Evolutionary conservation across 2,329 filamentous ascomycete genomes (phyloP).

Genomic region (Aspergillus cejpii): DNA sequence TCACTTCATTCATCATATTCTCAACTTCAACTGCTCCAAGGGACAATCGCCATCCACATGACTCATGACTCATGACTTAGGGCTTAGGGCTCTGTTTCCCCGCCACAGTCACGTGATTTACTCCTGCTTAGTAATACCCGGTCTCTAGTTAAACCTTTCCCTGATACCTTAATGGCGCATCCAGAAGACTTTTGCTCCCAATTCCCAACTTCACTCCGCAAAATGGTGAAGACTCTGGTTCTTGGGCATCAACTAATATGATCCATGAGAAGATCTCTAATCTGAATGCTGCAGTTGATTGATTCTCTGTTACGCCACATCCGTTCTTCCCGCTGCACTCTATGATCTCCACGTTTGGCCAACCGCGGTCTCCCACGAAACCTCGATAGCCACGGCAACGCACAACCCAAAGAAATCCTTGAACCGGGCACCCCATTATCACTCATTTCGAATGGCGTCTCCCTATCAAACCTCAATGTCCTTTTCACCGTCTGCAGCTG

Average conservation of each 20-base stretch:
- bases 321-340: conserved; percentile 3
- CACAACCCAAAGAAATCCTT: not conserved
- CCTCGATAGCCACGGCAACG: not conserved
- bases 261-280: not conserved
- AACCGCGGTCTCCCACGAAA: not conserved
- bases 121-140: not conserved
- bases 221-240: not conserved
- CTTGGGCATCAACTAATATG: not conserved
- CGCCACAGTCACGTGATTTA: not conserved
- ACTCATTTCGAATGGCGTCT: conserved; percentile 22
- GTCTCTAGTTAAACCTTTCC: too few relatives aligned
- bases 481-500: conserved; percentile 24
- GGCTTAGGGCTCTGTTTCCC: not conserved
- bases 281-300: not conserved
- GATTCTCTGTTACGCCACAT: conserved; percentile 3
- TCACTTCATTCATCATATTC: not conserved
- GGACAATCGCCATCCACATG: too few relatives aligned
- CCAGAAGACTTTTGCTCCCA: not conserved
- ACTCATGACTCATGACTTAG: not conserved
- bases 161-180: not conserved
- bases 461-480: conserved; percentile 27
- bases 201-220: not conserved
- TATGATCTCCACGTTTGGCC: not conserved
- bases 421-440: not conserved
- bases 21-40: too few relatives aligned